Base-by-base conservation (phyloP, 2,329 filamentous ascomycete genomes). In the Fusarium napiforme region DNA sequence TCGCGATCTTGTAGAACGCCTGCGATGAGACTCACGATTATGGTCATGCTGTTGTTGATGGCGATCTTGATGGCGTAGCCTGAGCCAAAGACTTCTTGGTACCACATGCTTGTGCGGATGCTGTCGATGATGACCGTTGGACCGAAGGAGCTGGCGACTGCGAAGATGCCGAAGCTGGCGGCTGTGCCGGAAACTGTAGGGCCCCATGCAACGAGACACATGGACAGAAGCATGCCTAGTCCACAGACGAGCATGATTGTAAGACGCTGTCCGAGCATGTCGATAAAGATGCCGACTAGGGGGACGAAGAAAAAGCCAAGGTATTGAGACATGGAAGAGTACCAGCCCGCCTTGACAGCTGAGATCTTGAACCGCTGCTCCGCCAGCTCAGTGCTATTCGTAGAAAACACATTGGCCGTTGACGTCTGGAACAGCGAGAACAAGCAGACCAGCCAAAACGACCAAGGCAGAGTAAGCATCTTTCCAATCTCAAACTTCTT, bases 21-120 rank as follows among this genome's bases (percentile, higher is more conserved):
- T 0, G 87, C 86, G 26, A 90, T 81, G 47, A 91, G 85, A 1
- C 88, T 83, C 2, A 91, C 82, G 59, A 91, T 87, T 66, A 91
- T 90, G 66, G 84, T 89, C 87, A 90, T 90, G 36, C 85, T 86
- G 77, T 91, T 91, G 76, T 91, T 91, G 76, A 90, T 87, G 28
- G 87, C 87, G 40, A 91, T 86, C 66, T 91, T 91, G 63, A 90
- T 79, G 2, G 88, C 84, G 67, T 91, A 91, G 0, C 87, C 90
- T 0, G 88, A 87, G 0, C 89, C 89, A 65, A 91, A 91, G 0
- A 89, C 87, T 5, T 87, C 87, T 63, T 89, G 87, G 32, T 90
- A 84, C 87, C 88, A 90, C 78, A 91, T 86, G 1, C 85, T 85
- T 0, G 89, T 90, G 21, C 90, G 87, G 32, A 91, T 89, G 28